These are phyloP conservation scores for Penicillium sp. DNA, from an alignment of 2,329 filamentous ascomycete species.

Conservation along the genomic window DNA sequence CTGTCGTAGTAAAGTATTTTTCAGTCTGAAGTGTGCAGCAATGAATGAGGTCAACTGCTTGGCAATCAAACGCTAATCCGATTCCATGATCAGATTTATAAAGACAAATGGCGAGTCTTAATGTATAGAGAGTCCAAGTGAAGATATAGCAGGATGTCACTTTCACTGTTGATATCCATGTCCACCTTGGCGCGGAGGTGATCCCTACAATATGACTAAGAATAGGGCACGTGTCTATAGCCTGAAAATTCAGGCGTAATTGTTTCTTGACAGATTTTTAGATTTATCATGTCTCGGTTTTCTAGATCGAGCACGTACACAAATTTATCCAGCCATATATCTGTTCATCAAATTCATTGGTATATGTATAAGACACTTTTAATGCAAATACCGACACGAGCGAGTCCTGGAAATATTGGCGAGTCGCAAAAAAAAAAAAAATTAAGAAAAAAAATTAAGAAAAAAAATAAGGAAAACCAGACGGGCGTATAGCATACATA, in stretches of 20 bases:
- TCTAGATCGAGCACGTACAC: not conserved
- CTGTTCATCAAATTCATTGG: not conserved
- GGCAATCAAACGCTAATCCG: not conserved
- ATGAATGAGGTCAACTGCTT: not conserved
- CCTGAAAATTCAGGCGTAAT: not conserved
- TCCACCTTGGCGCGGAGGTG: not conserved
- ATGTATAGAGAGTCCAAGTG: not conserved
- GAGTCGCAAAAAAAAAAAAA: not conserved
- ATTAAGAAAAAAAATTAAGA: too few species aligned
- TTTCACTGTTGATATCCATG: constrained; percentile 1
- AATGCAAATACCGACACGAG: not conserved
- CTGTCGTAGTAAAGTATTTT: not conserved
- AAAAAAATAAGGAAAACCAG: not conserved
- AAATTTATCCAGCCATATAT: not conserved
- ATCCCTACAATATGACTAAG: constrained; percentile 5
- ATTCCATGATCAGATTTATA: too few species aligned
- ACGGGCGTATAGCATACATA: not conserved
- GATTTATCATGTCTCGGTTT: not conserved
- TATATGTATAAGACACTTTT: constrained; percentile 1
- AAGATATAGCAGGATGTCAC: not conserved
- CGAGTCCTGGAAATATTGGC: not conserved
- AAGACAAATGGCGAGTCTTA: too few species aligned
- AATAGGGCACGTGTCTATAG: not conserved
- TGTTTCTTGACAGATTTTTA: not conserved
- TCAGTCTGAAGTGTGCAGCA: not conserved